Evolutionary conservation across 129 eudicot genomes (phyloP).

Genomic region (Cynara cardunculus): DNA sequence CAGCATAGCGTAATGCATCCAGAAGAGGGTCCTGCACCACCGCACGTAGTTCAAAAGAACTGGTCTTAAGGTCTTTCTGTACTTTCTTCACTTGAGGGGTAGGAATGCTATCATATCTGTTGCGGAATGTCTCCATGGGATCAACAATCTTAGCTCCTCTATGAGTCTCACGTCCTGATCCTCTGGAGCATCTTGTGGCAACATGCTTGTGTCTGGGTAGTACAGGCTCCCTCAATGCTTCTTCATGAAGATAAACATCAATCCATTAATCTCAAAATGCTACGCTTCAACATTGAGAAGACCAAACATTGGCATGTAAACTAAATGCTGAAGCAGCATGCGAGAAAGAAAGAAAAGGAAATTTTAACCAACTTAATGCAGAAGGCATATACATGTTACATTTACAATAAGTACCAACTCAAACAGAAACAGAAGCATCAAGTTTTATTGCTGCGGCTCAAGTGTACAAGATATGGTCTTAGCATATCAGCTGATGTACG

Average conservation of each 20-base stretch:
- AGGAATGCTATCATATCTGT: conserved; percentile 22
- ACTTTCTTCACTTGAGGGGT: conserved; percentile 49
- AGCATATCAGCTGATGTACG: not conserved
- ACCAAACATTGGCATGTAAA: conserved; percentile 4
- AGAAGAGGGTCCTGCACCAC: conserved; percentile 77
- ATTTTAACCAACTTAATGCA: not conserved
- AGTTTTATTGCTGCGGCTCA: not conserved
- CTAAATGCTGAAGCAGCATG: not conserved
- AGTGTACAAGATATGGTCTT: not conserved
- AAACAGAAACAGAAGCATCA: not conserved
- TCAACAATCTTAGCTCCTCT: conserved; percentile 65
- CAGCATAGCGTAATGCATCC: conserved; percentile 57
- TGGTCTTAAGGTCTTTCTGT: conserved; percentile 51
- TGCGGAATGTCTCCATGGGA: conserved; percentile 28
- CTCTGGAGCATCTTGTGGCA: conserved; percentile 33
- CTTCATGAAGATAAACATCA: conserved; percentile 29
- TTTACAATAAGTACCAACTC: not conserved
- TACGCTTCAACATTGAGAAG: not conserved
- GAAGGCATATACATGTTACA: not conserved
- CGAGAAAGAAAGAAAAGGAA: not conserved
- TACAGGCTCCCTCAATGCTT: conserved; percentile 25
- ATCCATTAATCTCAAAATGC: not conserved
- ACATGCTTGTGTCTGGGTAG: conserved; percentile 39
- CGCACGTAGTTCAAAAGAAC: conserved; percentile 52
- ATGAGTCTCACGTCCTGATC: conserved; percentile 15